Base-by-base conservation (phyloP, 2,329 filamentous ascomycete genomes). In the Venturiaceae sp. region DNA sequence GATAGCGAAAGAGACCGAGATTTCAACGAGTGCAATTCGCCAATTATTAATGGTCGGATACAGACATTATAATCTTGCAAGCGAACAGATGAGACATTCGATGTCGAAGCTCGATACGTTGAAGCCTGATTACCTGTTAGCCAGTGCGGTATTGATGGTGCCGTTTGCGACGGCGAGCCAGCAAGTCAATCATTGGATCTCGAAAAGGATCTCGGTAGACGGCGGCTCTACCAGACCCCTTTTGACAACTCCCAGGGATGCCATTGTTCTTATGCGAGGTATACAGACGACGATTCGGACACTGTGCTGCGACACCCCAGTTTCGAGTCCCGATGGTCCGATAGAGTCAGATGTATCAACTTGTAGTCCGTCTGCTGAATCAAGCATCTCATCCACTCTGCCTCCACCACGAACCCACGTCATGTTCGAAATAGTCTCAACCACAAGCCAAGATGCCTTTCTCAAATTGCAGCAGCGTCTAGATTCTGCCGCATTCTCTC, bases 51-150 rank as follows among this genome's bases (percentile, higher is more conserved):
- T 61, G 36, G 58, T 59, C 3, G 63, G 63, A 13, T 65, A 63
- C 33, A 60, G 52, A 16, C 60, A 61, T 39, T 61, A 62, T 53
- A 62, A 60, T 47, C 34, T 54, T 19, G 63, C 63, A 5, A 61
- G 53, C 46, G 60, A 64, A 55, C 56, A 59, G 26, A 65, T 63
- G 63, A 62, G 63, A 39, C 53, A 60, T 23, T 58, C 57, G 32
- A 62, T 63, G 21, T 59, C 61, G 39, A 28, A 21, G 19, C 34
- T 39, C 19, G 52, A 54, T 19, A 53, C 32, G 5, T 41, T 54
- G 36, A 50, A 65, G 21, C 33, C 55, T 23, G 62, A 64, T 55
- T 54, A 57, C 14, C 63, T 65, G 9, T 13, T 65, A 32, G 63
- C 62, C 9, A 64, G 60, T 36, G 59, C 60, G 28, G 39, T 61